These are phyloP conservation scores for Meredithiella fracta DNA, from an alignment of 2,329 filamentous ascomycete species.

Conservation along the genomic window DNA sequence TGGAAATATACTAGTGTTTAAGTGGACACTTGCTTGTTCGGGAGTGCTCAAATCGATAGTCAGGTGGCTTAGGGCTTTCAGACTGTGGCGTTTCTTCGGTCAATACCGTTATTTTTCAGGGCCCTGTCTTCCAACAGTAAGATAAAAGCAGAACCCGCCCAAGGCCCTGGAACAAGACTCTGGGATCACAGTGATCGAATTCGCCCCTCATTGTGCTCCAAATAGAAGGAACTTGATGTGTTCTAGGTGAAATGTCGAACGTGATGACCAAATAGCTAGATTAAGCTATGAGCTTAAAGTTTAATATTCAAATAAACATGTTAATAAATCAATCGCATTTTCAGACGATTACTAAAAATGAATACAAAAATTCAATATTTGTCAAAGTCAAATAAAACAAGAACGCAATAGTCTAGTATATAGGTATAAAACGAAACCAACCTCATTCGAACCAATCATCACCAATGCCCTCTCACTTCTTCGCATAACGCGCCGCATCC, in stretches of 20 bases:
- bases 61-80: constrained; percentile 12
- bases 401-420: neutral
- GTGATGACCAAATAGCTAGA: too few relatives aligned
- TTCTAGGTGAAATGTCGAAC: too few relatives aligned
- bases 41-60: neutral
- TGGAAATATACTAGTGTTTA: neutral
- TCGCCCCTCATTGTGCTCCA: constrained; percentile 6
- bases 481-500: constrained; percentile 30
- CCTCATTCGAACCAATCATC: neutral
- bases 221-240: neutral
- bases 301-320: too few relatives aligned
- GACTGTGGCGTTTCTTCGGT: neutral
- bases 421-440: neutral
- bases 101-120: neutral
- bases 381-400: neutral
- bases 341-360: too few relatives aligned
- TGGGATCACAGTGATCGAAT: neutral
- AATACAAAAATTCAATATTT: too few relatives aligned
- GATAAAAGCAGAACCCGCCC: constrained; percentile 4
- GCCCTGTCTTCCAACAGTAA: neutral
- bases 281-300: too few relatives aligned
- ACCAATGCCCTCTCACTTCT: neutral
- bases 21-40: neutral
- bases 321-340: too few relatives aligned
- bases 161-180: constrained; percentile 1